Base-by-base conservation (phyloP, 2,329 filamentous ascomycete species). In the Emmonsiellopsis sp. region DNA sequence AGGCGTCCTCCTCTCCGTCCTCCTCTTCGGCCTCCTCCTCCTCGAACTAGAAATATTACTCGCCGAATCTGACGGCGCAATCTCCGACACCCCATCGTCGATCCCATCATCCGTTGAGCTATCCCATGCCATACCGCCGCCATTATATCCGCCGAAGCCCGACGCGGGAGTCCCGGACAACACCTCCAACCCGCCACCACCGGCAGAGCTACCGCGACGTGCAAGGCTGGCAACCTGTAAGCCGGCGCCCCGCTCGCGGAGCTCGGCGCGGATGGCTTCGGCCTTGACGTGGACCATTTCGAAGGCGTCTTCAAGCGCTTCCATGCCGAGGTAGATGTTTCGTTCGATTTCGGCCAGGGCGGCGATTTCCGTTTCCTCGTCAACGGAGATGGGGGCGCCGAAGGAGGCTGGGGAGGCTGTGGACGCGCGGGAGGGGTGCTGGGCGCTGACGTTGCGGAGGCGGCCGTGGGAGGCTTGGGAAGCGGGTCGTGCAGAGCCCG, bases 241-340 rank as follows among this genome's bases (percentile, higher is more conserved):
- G 1, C 88, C 91, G 0, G 89, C 88, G 11, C 85, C 84, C 42
- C 92, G 86, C 65, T 93, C 87, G 5, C 91, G 85, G 5, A 97
- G 77, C 0, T 85, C 82, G 21, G 82, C 84, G 5, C 92, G 84
- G 13, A 96, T 87, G 14, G 77, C 70, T 71, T 96, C 90, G 2
- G 92, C 92, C 63, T 85, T 86, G 60, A 83, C 80, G 66, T 97
- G 92, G n/a, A 97, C 77, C 32, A 82, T 83, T 72, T 97, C 92
- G 62, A 97, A 96, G 0, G 91, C 90, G 65, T 96, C 89, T 69
- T 97, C 92, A 27, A 97, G 79, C 0, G 84, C 84, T 71, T 97
- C 92, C 92, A 97, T 97, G 57, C 91, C 88, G 36, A 83, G 79
- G 71, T 92, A 96, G 54, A 97, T 95, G 64, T 95, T 89, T 6